Percentiles rank a stretch among this genome's conserved stretches.
Evolutionary conservation across 345 rosid species (phyloP).

Genomic region (Brassica rapa): DNA sequence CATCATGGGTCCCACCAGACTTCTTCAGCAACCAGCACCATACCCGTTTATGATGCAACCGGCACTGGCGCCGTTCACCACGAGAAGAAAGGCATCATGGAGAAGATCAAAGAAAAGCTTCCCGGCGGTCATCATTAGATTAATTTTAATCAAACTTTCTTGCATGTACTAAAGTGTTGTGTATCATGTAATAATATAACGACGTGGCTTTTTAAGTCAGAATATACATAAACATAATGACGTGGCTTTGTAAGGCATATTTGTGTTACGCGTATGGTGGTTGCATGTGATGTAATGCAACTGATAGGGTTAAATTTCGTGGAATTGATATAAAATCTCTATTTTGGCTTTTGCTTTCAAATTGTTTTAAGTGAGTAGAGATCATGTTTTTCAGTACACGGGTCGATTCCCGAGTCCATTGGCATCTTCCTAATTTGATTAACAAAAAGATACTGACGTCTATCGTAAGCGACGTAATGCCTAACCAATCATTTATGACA

Average conservation of each 20-base stretch:
- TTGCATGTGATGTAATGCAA: constrained; percentile 3
- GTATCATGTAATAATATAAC: background rate
- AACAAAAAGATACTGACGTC: background rate
- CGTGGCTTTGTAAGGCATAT: background rate
- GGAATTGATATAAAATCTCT: background rate
- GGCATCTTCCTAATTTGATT: background rate
- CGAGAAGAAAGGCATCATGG: constrained; percentile 65
- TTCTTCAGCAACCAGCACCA: constrained; percentile 25
- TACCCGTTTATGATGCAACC: constrained; percentile 32
- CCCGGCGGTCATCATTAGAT: constrained; percentile 43
- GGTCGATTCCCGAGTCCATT: background rate
- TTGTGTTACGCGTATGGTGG: background rate
- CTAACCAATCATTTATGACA: background rate
- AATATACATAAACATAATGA: background rate
- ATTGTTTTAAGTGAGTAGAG: background rate
- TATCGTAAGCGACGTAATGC: background rate
- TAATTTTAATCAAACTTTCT: background rate
- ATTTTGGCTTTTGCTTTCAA: constrained; percentile 14
- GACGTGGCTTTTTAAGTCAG: background rate
- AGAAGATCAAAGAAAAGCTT: constrained; percentile 67
- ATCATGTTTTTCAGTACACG: background rate
- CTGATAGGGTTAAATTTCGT: background rate
- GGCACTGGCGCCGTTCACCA: constrained; percentile 34
- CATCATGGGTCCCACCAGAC: constrained; percentile 43
- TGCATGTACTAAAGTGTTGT: background rate